These are phyloP conservation scores for Fusarium agapanthi DNA, from an alignment of 2,329 filamentous ascomycete species.

Conservation along the genomic window DNA sequence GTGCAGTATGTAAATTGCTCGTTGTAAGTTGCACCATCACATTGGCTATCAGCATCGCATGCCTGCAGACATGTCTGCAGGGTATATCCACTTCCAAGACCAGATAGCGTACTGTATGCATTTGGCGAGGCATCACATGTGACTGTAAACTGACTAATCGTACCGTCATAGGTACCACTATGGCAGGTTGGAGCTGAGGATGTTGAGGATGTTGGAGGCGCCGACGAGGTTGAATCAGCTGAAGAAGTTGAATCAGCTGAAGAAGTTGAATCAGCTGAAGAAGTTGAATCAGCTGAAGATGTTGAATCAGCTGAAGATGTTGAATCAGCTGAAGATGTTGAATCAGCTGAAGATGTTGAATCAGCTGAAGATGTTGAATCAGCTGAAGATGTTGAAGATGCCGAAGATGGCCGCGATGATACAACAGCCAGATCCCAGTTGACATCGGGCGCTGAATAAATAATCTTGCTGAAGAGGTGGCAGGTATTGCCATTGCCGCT, in stretches of 20 bases:
- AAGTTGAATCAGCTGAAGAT: no score
- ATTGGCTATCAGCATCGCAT: neutral
- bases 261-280: no score
- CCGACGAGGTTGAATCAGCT: no score
- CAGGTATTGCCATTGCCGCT: neutral
- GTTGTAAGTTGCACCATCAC: neutral
- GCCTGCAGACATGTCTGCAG: neutral
- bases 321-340: no score
- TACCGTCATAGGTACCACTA: neutral
- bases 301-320: no score
- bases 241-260: neutral
- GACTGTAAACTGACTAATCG: neutral
- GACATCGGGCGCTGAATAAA: neutral
- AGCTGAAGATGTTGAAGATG: no score
- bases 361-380: neutral
- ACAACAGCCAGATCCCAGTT: neutral
- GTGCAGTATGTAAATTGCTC: rapidly evolving
- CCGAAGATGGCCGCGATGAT: neutral
- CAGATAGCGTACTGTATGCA: rapidly evolving
- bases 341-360: no score
- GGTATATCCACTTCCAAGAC: neutral
- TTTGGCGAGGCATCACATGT: neutral
- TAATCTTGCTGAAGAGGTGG: neutral
- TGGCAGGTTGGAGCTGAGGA: neutral
- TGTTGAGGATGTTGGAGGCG: no score